Percentiles rank a stretch among this genome's conserved stretches.
phyloP scores from a whole-genome alignment of 2,329 filamentous ascomycete species.

The Exophiala bonariae region DNA sequence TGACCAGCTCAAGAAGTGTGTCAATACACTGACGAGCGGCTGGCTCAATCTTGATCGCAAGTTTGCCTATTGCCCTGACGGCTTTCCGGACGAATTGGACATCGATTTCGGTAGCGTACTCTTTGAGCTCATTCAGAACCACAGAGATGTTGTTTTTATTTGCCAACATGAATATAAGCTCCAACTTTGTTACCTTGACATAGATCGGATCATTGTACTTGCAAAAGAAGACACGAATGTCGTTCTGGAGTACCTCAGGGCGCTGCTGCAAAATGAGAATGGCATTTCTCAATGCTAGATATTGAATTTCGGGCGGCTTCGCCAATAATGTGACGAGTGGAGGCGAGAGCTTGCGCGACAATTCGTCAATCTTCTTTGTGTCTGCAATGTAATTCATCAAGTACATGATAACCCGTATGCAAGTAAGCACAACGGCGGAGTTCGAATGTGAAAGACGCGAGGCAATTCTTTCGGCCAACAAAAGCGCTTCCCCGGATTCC shows the following conservation, averaged over 20 bases:
- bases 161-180: conserved; percentile 98
- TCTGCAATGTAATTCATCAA: conserved; percentile 98
- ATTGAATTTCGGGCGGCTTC: conserved; percentile 98
- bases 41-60: conserved; percentile 98
- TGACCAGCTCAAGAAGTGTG: conserved; percentile 85
- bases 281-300: conserved; percentile 89
- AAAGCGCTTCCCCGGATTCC: conserved; percentile 80
- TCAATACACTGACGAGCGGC: conserved; percentile 90
- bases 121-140: conserved; percentile 87
- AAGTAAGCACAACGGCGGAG: conserved; percentile 92
- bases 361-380: conserved; percentile 78
- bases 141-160: conserved; percentile 94
- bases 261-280: conserved; percentile 88
- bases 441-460: conserved; percentile 97
- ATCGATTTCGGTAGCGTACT: conserved; percentile 97
- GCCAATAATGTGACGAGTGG: conserved; percentile 91
- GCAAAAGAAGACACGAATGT: conserved; percentile 98
- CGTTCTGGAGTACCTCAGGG: conserved; percentile 90
- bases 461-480: conserved; percentile 89
- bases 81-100: conserved; percentile 98
- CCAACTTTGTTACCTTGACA: conserved; percentile 97
- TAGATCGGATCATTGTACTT: conserved; percentile 99
- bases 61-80: conserved; percentile 93
- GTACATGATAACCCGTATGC: conserved; percentile 93
- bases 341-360: conserved; percentile 91